phyloP scores from a whole-genome alignment of 306 rosid genomes.

The Fagus crenata region DNA sequence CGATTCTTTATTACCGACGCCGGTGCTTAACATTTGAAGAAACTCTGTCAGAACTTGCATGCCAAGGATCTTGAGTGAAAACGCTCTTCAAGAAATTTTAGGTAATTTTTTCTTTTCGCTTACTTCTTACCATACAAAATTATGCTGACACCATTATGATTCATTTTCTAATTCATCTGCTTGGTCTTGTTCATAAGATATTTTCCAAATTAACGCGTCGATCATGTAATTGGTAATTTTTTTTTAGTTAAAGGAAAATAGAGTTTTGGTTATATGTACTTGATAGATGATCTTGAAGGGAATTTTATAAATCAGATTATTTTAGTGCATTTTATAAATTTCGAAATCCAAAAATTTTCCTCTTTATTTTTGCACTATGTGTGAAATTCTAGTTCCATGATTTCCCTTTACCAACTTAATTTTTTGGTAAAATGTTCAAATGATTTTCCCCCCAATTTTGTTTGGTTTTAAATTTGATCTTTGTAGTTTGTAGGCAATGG shows the following conservation, averaged over 20 bases:
- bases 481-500: background rate
- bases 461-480: background rate
- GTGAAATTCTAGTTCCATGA: background rate
- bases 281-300: background rate
- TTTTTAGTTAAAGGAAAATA: background rate
- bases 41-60: background rate
- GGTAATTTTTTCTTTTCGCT: constrained; percentile 10
- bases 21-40: background rate
- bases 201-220: background rate
- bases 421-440: background rate
- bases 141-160: background rate
- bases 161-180: background rate
- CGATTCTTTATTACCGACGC: background rate
- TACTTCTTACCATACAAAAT: background rate
- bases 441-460: background rate
- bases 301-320: background rate
- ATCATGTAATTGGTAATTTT: background rate
- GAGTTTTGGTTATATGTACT: background rate
- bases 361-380: background rate
- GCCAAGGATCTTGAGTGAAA: constrained; percentile 8
- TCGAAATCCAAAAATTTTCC: background rate
- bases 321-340: background rate
- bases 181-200: background rate
- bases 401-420: background rate
- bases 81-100: background rate